Conservation (phyloP, 2,329 filamentous ascomycete species). For the Paraphaeosphaeria sporulosa region DNA sequence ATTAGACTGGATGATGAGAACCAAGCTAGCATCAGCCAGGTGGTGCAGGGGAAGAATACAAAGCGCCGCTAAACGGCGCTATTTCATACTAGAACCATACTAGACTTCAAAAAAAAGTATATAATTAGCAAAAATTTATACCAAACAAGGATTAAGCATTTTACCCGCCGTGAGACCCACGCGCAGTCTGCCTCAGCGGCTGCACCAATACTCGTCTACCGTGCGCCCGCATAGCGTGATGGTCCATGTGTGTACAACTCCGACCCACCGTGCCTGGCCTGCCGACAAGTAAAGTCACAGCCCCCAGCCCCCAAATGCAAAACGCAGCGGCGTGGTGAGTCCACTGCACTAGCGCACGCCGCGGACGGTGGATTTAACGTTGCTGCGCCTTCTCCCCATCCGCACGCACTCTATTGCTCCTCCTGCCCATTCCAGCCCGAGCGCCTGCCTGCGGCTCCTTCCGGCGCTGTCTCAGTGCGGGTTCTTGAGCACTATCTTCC, state of each 20-base stretch:
- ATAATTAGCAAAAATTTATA: neutral
- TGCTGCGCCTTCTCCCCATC: neutral
- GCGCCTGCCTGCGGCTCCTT: neutral
- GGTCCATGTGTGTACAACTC: neutral
- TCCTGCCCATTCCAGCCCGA: neutral
- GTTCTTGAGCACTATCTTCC: neutral
- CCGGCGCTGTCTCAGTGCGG: neutral
- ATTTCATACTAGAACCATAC: neutral
- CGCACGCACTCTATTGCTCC: constrained; percentile 4
- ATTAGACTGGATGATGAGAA: neutral
- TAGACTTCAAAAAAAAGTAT: neutral
- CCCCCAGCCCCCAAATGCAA: too few species aligned
- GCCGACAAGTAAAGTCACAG: too few species aligned
- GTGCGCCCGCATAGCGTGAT: neutral
- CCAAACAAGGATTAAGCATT: neutral
- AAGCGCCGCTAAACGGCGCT: neutral
- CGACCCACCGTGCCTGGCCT: neutral
- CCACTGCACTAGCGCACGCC: neutral
- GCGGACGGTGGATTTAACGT: neutral
- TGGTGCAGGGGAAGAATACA: neutral
- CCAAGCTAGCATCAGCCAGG: neutral
- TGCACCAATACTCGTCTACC: neutral
- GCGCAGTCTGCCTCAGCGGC: neutral
- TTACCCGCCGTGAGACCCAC: neutral
- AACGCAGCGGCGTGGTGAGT: too few species aligned